Percentiles rank a stretch among this genome's conserved stretches.
Evolutionary conservation across 768 basidiomycete genomes (phyloP).

Genomic region (Tricholoma bakamatsutake): DNA sequence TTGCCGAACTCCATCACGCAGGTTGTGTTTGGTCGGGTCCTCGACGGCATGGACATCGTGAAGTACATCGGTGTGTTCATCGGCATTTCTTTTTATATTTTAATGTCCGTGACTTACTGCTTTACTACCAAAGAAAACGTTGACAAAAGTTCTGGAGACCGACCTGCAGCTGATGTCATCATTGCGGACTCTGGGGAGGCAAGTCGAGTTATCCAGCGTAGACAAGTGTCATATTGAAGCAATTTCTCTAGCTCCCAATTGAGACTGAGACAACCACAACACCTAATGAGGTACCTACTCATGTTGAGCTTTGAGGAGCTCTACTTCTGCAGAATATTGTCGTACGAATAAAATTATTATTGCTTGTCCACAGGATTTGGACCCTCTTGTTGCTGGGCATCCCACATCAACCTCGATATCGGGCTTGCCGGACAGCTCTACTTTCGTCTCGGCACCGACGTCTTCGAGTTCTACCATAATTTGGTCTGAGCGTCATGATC

Average conservation of each 20-base stretch:
- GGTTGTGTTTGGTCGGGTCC: slow-evolving; percentile 90
- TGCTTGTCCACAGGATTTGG: slow-evolving; percentile 42
- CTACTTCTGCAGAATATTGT: slow-evolving; percentile 28
- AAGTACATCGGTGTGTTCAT: slow-evolving; percentile 57
- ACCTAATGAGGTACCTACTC: slow-evolving; percentile 87
- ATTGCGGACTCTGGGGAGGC: slow-evolving; percentile 91
- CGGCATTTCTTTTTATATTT: not conserved
- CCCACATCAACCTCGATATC: slow-evolving; percentile 11
- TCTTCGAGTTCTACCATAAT: slow-evolving; percentile 3
- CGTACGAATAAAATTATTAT: slow-evolving; percentile 50
- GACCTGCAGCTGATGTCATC: slow-evolving; percentile 68
- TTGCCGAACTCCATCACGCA: slow-evolving; percentile 19
- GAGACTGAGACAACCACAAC: slow-evolving; percentile 45
- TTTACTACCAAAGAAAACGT: slow-evolving; percentile 53
- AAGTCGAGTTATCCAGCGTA: slow-evolving; percentile 8
- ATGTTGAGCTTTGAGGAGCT: slow-evolving; percentile 83
- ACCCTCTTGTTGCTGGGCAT: slow-evolving; percentile 14
- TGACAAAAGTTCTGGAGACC: slow-evolving; percentile 63
- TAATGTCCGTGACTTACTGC: not conserved
- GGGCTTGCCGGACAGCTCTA: slow-evolving; percentile 1
- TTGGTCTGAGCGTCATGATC: slow-evolving; percentile 11
- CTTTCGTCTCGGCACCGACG: slow-evolving; percentile 1
- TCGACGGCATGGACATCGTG: slow-evolving; percentile 91
- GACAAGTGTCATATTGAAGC: not conserved
- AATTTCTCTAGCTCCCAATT: slow-evolving; percentile 38